Conservation (phyloP, 1,284 basidiomycete genomes). For the Cutaneotrichosporon cavernicola region DNA sequence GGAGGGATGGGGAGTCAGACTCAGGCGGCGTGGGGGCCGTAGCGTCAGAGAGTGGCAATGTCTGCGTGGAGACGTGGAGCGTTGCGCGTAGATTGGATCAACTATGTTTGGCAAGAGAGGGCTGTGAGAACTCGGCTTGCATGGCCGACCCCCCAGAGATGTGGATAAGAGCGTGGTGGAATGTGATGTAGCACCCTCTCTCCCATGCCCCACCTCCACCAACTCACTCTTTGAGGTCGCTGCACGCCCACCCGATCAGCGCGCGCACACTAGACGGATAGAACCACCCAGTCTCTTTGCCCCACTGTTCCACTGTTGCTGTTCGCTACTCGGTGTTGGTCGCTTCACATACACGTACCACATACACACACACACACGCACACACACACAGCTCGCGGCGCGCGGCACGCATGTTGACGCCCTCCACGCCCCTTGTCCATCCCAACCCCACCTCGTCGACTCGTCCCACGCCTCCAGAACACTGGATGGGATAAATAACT, state of each 20-base stretch:
- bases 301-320: no score
- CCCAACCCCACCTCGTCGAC: neutral
- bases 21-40: neutral
- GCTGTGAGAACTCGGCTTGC: neutral
- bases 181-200: neutral
- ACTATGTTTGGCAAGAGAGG: neutral
- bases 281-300: no score
- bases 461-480: neutral
- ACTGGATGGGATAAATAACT: neutral
- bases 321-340: no score
- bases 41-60: neutral
- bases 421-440: neutral
- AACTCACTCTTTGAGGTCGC: neutral
- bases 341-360: neutral
- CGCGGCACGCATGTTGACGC: neutral
- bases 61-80: neutral
- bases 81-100: neutral
- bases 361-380: neutral
- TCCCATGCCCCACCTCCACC: slow-evolving; percentile 1
- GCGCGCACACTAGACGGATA: neutral
- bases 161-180: neutral
- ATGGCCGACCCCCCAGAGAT: neutral
- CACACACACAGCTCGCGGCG: neutral
- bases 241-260: neutral
- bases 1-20: neutral